These are phyloP conservation scores for Pulveroboletus sp. DNA, from an alignment of 768 basidiomycete species.

Conservation along the genomic window DNA sequence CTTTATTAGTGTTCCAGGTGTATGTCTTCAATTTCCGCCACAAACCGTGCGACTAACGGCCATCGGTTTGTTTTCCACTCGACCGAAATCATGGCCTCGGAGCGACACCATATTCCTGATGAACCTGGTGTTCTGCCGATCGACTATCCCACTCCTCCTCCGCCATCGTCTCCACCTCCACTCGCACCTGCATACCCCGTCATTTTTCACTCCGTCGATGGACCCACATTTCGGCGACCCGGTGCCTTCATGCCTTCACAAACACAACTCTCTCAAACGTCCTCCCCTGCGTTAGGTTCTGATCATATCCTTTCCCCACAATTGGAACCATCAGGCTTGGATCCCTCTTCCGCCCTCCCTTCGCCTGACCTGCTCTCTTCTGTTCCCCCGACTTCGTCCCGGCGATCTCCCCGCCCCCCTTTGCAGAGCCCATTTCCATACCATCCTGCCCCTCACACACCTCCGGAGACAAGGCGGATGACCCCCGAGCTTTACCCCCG, in stretches of 20 bases:
- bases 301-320: conserved; percentile 24
- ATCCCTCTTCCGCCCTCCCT: conserved; percentile 19
- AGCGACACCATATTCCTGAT: conserved; percentile 58
- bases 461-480: conserved; percentile 9
- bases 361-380: conserved; percentile 24
- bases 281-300: conserved; percentile 10
- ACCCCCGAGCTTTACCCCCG: conserved; percentile 28
- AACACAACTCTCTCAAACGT: conserved; percentile 20
- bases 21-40: conserved; percentile 62
- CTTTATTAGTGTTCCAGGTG: conserved; percentile 58
- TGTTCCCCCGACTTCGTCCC: conserved; percentile 18
- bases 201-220: conserved; percentile 20
- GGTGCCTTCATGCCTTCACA: conserved; percentile 14
- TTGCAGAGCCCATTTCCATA: conserved; percentile 12
- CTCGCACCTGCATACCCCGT: conserved; percentile 29
- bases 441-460: conserved; percentile 8
- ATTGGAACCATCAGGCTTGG: conserved; percentile 21
- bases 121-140: conserved; percentile 60
- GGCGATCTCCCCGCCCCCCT: conserved; percentile 21
- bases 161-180: conserved; percentile 31
- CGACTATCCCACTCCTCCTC: conserved; percentile 33
- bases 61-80: conserved; percentile 88
- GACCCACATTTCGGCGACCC: conserved; percentile 23
- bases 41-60: conserved; percentile 74
- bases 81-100: conserved; percentile 56